Evolutionary conservation across 805 yeast species (phyloP).

Genomic region (Saccharomycopsis synnaedendra): DNA sequence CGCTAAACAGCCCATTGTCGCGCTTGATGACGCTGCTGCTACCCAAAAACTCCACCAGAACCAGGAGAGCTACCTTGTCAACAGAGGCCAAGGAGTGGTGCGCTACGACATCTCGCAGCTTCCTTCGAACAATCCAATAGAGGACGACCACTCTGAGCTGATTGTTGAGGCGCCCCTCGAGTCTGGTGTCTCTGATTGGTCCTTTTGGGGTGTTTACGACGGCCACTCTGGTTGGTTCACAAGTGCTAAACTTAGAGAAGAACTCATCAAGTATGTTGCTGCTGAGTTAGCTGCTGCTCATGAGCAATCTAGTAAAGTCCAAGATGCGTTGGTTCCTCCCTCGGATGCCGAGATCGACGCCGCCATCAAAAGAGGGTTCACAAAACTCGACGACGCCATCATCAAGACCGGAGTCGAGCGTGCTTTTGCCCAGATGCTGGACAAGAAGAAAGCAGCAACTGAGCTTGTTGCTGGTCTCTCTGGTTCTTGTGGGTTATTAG

Average conservation of each 20-base stretch:
- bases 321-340: slow-evolving; percentile 38
- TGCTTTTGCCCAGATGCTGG: slow-evolving; percentile 31
- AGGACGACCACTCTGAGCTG: slow-evolving; percentile 84
- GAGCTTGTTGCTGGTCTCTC: slow-evolving; percentile 84
- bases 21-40: slow-evolving; percentile 61
- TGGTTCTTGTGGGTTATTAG: slow-evolving; percentile 86
- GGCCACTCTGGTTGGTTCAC: slow-evolving; percentile 98
- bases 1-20: slow-evolving; percentile 42
- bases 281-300: slow-evolving; percentile 52
- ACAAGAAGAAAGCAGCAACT: slow-evolving; percentile 62
- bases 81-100: slow-evolving; percentile 77
- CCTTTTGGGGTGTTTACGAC: slow-evolving; percentile 91
- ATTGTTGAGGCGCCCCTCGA: slow-evolving; percentile 61
- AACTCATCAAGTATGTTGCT: slow-evolving; percentile 66
- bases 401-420: slow-evolving; percentile 63
- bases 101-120: slow-evolving; percentile 86
- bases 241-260: slow-evolving; percentile 71
- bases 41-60: slow-evolving; percentile 52
- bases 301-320: slow-evolving; percentile 16
- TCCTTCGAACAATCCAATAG: slow-evolving; percentile 87
- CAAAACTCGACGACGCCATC: slow-evolving; percentile 76
- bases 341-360: slow-evolving; percentile 58
- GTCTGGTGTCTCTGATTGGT: slow-evolving; percentile 54
- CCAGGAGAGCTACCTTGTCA: slow-evolving; percentile 73
- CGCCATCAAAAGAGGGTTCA: slow-evolving; percentile 73